Evolutionary conservation across 805 yeast genomes (phyloP), one percentile per base, ranked within the genome.

Genomic region (Ogataea paraovalis): DNA sequence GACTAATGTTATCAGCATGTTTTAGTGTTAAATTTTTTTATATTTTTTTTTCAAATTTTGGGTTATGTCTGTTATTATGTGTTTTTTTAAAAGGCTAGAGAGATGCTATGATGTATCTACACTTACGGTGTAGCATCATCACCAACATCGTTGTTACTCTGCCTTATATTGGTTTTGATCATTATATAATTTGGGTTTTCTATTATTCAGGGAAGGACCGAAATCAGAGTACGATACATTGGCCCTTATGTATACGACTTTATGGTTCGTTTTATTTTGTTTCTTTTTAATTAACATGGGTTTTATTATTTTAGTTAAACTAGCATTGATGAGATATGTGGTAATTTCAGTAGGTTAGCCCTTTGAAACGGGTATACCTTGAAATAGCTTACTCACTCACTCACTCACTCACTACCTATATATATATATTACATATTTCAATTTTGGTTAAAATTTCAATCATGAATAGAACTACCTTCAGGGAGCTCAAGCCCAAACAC

Each of bases 401-500:
- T n/a, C n/a, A n/a, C n/a, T n/a, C n/a, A n/a, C n/a, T n/a, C n/a
- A n/a, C n/a, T n/a, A n/a, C n/a, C n/a, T n/a, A n/a, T n/a, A n/a
- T n/a, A n/a, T n/a, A n/a, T n/a, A n/a, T n/a, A n/a, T n/a, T n/a
- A n/a, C n/a, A n/a, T n/a, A n/a, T n/a, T n/a, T n/a, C n/a, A 25
- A 25, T 6, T 25, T 10, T 10, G 28, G 10, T 25, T 6, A 25
- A 25, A 25, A 7, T 7, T 7, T 25, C 28, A 25, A 25, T 14
- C 19, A 20, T 39, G 44, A 41, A 46, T 37, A 28, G 9, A 16
- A 27, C 18, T 42, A 28, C 44, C 44, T 18, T 40, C 37, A 3
- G 47, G 44, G 19, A 37, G 36, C 9, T 39, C 41, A 8, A 56
- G 10, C 2, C 49, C 46, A 38, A 53, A 51, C n/a, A 53, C 52